phyloP scores from a whole-genome alignment of 352 stramenopile species.

The Globisporangium ultimum region DNA sequence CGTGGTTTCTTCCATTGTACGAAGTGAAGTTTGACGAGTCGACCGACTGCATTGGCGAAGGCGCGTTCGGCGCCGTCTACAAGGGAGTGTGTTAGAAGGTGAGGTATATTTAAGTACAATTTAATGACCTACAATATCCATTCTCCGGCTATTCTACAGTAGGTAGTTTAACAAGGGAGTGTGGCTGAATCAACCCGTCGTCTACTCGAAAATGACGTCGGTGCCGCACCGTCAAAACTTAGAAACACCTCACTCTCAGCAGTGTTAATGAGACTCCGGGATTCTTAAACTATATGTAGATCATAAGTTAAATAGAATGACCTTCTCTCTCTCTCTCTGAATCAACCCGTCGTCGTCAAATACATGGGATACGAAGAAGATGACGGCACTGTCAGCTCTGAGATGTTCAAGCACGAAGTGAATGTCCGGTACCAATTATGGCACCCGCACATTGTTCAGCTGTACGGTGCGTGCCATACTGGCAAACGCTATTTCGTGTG shows the following conservation, averaged over 20 bases:
- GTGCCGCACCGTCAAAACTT: too few relatives aligned
- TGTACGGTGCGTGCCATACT: background rate
- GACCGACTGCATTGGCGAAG: background rate
- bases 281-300: too few relatives aligned
- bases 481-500: slow-evolving; percentile 3
- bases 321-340: too few relatives aligned
- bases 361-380: slow-evolving; percentile 5
- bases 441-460: slow-evolving; percentile 1
- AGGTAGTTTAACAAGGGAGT: too few relatives aligned
- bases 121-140: too few relatives aligned
- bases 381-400: background rate
- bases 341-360: slow-evolving; percentile 1
- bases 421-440: background rate
- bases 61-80: background rate
- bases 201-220: too few relatives aligned
- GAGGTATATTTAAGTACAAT: too few relatives aligned
- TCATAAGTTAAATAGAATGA: too few relatives aligned
- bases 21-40: background rate
- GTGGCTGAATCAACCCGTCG: too few relatives aligned
- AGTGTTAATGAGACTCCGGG: too few relatives aligned
- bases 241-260: too few relatives aligned
- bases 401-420: background rate
- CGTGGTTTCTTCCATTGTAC: background rate
- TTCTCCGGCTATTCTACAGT: too few relatives aligned
- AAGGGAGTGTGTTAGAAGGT: slow-evolving; percentile 1